phyloP scores from a whole-genome alignment of 192 early-diverging fungal genomes.

The Coemansia asiatica region DNA sequence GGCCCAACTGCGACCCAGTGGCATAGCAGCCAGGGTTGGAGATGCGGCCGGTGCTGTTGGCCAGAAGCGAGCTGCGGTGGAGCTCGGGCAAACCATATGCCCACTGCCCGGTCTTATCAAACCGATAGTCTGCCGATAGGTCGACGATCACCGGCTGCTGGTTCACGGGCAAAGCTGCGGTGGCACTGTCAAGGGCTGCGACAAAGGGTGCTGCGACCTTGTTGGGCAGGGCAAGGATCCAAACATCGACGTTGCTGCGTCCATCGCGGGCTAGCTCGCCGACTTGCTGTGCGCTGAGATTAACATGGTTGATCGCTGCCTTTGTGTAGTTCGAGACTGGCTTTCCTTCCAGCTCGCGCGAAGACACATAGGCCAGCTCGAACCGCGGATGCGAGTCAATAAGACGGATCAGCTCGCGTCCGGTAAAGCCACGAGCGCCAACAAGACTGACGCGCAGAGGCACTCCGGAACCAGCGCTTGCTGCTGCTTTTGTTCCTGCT shows the following conservation, averaged over 20 bases:
- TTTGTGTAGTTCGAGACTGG: conserved; percentile 77
- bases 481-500: conserved; percentile 20
- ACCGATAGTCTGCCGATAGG: conserved; percentile 92
- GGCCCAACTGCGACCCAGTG: conserved; percentile 89
- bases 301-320: conserved; percentile 66
- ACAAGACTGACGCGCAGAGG: conserved; percentile 79
- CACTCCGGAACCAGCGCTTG: not conserved
- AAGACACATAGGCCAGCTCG: conserved; percentile 86
- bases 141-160: conserved; percentile 74
- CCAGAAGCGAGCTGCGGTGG: conserved; percentile 63
- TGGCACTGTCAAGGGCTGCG: conserved; percentile 61
- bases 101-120: conserved; percentile 72
- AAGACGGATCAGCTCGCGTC: conserved; percentile 89
- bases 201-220: conserved; percentile 94
- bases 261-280: conserved; percentile 56
- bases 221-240: conserved; percentile 97
- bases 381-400: conserved; percentile 84
- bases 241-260: conserved; percentile 77
- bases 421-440: conserved; percentile 97
- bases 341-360: conserved; percentile 92
- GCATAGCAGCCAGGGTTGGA: conserved; percentile 99
- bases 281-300: conserved; percentile 73
- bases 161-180: conserved; percentile 53
- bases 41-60: conserved; percentile 63
- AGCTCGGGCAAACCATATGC: conserved; percentile 87